phyloP scores from a whole-genome alignment of 2,329 filamentous ascomycete genomes.

The Diplodia scrobiculata region DNA sequence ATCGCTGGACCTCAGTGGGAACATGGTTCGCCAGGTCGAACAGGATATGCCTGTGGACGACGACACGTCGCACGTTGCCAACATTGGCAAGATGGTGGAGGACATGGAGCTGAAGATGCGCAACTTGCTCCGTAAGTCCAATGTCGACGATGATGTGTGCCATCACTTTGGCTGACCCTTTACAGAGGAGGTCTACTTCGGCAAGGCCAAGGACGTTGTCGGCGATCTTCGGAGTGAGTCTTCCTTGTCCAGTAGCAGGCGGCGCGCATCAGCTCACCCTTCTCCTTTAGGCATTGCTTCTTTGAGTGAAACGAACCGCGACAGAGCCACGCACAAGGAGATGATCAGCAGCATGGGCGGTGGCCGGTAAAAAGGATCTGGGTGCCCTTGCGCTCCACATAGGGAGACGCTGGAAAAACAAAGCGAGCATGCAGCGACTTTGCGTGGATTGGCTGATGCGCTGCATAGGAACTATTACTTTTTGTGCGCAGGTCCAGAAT shows the following conservation, averaged over 20 bases:
- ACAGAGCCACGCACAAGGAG: constrained; percentile 83
- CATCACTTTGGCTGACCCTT: constrained; percentile 33
- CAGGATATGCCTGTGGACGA: constrained; percentile 85
- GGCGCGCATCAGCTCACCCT: constrained; percentile 9
- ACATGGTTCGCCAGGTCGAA: constrained; percentile 97
- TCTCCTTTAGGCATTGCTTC: constrained; percentile 63
- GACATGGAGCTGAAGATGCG: constrained; percentile 99
- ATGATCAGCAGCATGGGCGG: constrained; percentile 66
- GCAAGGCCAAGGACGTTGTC: constrained; percentile 98
- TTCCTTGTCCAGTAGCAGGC: neutral
- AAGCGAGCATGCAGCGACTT: neutral
- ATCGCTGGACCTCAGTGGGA: constrained; percentile 88
- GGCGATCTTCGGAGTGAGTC: constrained; percentile 81
- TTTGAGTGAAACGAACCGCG: constrained; percentile 79
- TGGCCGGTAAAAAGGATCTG: constrained; percentile 15
- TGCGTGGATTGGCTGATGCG: neutral
- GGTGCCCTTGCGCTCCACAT: constrained; percentile 8
- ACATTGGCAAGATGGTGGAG: constrained; percentile 90
- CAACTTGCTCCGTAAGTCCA: constrained; percentile 66
- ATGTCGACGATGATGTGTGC: neutral
- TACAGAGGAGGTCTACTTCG: constrained; percentile 91
- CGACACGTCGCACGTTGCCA: constrained; percentile 91
- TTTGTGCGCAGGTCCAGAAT: constrained; percentile 6
- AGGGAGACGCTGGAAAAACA: neutral
- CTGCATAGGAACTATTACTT: constrained; percentile 1